Percentiles rank a stretch among this genome's conserved stretches.
Evolutionary conservation across 257 asterid species (phyloP).

Genomic region (Salvia miltiorrhiza): DNA sequence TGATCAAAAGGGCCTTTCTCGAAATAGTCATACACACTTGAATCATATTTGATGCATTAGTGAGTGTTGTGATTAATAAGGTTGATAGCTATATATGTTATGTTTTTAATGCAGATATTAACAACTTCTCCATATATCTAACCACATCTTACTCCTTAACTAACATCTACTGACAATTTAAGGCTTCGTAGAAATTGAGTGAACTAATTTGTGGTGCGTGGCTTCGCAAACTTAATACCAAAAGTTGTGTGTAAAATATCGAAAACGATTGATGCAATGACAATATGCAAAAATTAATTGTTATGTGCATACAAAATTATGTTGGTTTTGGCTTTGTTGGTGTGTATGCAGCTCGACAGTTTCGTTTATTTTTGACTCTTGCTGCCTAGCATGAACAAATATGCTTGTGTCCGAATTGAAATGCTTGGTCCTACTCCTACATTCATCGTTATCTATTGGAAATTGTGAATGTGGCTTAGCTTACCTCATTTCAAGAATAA

Average conservation of each 20-base stretch:
- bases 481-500: background rate
- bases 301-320: no score
- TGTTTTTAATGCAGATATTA: constrained; percentile 15
- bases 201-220: background rate
- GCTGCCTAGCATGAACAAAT: constrained; percentile 13
- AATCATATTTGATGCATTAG: no score
- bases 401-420: background rate
- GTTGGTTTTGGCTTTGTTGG: background rate
- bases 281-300: no score
- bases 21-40: no score
- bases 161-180: constrained; percentile 7
- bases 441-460: background rate
- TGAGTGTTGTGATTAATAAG: no score
- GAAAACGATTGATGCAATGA: background rate
- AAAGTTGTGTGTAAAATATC: background rate
- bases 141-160: constrained; percentile 10
- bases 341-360: constrained; percentile 20
- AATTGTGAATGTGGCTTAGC: background rate
- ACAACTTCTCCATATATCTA: background rate
- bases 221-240: background rate
- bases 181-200: constrained; percentile 1
- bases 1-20: no score
- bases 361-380: constrained; percentile 23
- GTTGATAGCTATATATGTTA: background rate
- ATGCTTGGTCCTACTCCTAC: background rate